Percentiles rank a stretch among this genome's conserved stretches.
These are phyloP conservation scores for Pseudogymnoascus sp. DNA, from an alignment of 2,329 filamentous ascomycete species.

Conservation along the genomic window DNA sequence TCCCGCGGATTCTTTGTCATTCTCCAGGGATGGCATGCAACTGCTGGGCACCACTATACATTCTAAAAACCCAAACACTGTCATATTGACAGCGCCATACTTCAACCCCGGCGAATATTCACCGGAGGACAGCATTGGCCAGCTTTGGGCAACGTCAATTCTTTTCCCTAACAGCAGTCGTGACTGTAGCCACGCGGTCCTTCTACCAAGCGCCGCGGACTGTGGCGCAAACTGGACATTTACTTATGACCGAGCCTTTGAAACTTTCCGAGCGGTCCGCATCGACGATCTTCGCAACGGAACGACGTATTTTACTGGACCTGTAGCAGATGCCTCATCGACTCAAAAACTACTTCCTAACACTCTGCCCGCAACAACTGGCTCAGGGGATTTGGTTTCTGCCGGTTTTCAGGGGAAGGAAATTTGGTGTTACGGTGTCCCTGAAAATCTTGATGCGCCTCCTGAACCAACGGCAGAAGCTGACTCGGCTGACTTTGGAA, in stretches of 20 bases:
- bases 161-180: constrained; percentile 73
- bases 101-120: constrained; percentile 63
- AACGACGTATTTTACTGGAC: constrained; percentile 71
- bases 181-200: constrained; percentile 67
- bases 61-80: constrained; percentile 56
- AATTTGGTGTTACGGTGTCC: constrained; percentile 72
- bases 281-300: constrained; percentile 68
- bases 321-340: constrained; percentile 42
- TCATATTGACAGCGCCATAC: constrained; percentile 71
- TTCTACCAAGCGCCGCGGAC: constrained; percentile 39
- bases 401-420: constrained; percentile 64
- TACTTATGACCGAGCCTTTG: constrained; percentile 66
- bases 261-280: constrained; percentile 68
- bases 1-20: constrained; percentile 62
- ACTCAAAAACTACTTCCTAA: constrained; percentile 56
- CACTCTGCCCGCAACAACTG: constrained; percentile 61
- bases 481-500: constrained; percentile 7
- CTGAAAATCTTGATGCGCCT: constrained; percentile 59
- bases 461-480: constrained; percentile 30
- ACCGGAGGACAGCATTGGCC: constrained; percentile 58
- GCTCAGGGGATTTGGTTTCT: constrained; percentile 61
- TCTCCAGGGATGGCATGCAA: constrained; percentile 71
- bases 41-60: constrained; percentile 66
- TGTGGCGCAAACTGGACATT: constrained; percentile 69
- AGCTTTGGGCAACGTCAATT: constrained; percentile 79